These are phyloP conservation scores for Daldinia decipiens DNA, from an alignment of 495 filamentous ascomycete species.

Conservation along the genomic window DNA sequence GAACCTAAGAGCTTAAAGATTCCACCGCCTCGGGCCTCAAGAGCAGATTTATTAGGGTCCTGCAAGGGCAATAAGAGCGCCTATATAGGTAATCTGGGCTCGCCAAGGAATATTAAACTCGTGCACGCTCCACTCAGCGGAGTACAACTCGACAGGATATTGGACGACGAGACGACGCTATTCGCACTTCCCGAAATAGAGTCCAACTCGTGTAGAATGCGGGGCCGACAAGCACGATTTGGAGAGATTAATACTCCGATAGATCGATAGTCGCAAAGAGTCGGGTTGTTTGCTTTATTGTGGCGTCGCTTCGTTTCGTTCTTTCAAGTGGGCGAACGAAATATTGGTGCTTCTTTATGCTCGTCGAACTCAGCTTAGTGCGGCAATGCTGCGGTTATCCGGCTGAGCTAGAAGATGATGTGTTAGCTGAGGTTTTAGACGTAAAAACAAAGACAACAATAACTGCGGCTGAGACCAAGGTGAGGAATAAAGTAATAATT, in stretches of 20 bases:
- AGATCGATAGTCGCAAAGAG: conserved; percentile 30
- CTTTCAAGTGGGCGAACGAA: conserved; percentile 24
- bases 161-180: conserved; percentile 17
- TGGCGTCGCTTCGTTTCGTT: conserved; percentile 23
- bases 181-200: conserved; percentile 19
- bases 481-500: conserved; percentile 10
- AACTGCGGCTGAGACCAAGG: neutral
- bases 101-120: conserved; percentile 27
- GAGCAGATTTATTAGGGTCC: conserved; percentile 31
- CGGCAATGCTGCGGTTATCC: conserved; percentile 19
- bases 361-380: conserved; percentile 32
- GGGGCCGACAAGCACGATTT: neutral
- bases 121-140: conserved; percentile 38
- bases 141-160: conserved; percentile 27
- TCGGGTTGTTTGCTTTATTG: conserved; percentile 21
- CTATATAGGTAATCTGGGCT: conserved; percentile 44
- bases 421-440: conserved; percentile 27
- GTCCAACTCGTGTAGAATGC: conserved; percentile 10
- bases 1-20: conserved; percentile 16
- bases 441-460: conserved; percentile 31
- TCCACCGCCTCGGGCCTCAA: conserved; percentile 23
- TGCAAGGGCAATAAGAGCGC: conserved; percentile 32
- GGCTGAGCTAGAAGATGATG: conserved; percentile 19
- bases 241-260: conserved; percentile 3
- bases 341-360: conserved; percentile 31